phyloP scores from a whole-genome alignment of 192 early-diverging fungal species.

The Backusella circina region DNA sequence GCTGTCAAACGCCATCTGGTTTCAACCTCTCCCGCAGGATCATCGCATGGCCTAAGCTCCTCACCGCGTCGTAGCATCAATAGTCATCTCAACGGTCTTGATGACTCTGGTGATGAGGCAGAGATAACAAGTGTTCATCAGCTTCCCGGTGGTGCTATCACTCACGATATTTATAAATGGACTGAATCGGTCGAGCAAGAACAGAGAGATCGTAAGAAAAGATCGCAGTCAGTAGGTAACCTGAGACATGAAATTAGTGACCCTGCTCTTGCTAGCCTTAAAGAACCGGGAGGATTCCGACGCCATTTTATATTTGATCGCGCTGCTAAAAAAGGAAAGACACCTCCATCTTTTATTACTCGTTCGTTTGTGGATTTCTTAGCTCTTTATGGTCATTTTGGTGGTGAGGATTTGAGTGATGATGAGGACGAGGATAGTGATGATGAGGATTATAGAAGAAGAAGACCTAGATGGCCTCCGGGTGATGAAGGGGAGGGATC shows the following conservation, averaged over 20 bases:
- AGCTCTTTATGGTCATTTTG: constrained; percentile 90
- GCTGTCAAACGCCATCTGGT: constrained; percentile 70
- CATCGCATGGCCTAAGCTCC: background rate
- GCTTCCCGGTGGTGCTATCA: constrained; percentile 66
- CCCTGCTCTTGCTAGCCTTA: constrained; percentile 28
- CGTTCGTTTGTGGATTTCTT: constrained; percentile 93
- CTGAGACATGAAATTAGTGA: constrained; percentile 2
- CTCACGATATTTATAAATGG: constrained; percentile 89
- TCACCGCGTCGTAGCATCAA: constrained; percentile 7
- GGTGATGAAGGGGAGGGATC: constrained; percentile 1
- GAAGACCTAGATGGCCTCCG: background rate
- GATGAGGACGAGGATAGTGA: constrained; percentile 7
- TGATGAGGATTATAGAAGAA: background rate
- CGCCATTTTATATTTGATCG: constrained; percentile 78
- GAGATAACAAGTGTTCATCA: constrained; percentile 46
- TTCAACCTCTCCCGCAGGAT: constrained; percentile 35
- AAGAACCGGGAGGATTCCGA: constrained; percentile 85
- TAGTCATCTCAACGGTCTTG: background rate
- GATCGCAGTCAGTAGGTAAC: constrained; percentile 23
- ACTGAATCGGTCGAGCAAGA: constrained; percentile 60
- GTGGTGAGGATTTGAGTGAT: constrained; percentile 82
- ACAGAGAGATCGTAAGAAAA: constrained; percentile 15
- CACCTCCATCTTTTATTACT: constrained; percentile 73
- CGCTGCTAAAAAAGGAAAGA: constrained; percentile 65
- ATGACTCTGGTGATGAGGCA: background rate